phyloP scores from a whole-genome alignment of 2,329 filamentous ascomycete genomes.

The Fusarium luffae region DNA sequence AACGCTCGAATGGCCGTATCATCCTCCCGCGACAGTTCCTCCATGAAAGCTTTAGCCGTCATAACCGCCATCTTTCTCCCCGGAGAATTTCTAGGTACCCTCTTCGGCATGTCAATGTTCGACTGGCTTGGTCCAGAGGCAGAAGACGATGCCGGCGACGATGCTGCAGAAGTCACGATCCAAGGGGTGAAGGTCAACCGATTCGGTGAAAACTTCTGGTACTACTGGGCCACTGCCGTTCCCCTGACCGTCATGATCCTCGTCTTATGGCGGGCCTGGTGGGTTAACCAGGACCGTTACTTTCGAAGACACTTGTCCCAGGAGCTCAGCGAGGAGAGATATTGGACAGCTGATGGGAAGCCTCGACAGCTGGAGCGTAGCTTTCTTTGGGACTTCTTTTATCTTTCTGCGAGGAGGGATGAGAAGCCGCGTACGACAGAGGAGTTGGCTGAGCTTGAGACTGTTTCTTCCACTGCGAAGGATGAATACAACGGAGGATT shows the following conservation, averaged over 20 bases:
- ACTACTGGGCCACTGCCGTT: conserved; percentile 59
- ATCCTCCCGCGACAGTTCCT: conserved; percentile 57
- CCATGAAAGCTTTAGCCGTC: conserved; percentile 61
- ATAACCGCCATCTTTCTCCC: conserved; percentile 62
- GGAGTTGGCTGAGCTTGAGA: conserved; percentile 37
- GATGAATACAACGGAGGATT: conserved; percentile 9
- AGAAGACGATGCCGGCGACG: conserved; percentile 39
- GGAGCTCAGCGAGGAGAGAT: conserved; percentile 60
- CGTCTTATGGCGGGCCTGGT: conserved; percentile 58
- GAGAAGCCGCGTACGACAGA: conserved; percentile 39
- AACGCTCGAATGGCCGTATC: conserved; percentile 56
- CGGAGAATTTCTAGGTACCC: conserved; percentile 58
- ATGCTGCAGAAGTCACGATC: neutral
- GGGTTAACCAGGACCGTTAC: conserved; percentile 60
- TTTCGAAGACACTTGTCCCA: conserved; percentile 58
- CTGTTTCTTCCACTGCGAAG: conserved; percentile 33
- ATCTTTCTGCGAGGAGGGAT: conserved; percentile 51
- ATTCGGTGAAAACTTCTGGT: conserved; percentile 57
- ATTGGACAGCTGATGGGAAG: conserved; percentile 59
- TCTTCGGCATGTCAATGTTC: conserved; percentile 62
- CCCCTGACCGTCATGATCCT: conserved; percentile 58
- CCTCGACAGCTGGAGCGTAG: conserved; percentile 56
- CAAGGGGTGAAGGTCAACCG: conserved; percentile 32
- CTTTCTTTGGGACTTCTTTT: conserved; percentile 58
- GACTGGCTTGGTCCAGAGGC: conserved; percentile 55